Evolutionary conservation across 306 rosid species (phyloP).

Genomic region (Oemleria cerasiformis): DNA sequence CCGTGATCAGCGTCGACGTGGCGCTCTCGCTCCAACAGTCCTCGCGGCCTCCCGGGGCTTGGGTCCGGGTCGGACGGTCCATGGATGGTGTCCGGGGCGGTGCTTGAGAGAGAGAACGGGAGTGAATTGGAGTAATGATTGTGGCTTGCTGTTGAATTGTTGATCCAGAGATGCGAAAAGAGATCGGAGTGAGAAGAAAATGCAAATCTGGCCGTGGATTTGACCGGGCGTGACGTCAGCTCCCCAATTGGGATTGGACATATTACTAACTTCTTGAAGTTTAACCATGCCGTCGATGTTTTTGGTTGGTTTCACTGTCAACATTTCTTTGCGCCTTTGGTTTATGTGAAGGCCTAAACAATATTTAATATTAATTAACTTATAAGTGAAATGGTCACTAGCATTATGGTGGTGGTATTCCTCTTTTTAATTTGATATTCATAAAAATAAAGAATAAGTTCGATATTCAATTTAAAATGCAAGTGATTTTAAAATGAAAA

Average conservation of each 20-base stretch:
- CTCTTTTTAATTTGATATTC: no score
- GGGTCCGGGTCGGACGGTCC: constrained; percentile 27
- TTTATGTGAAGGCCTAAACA: not conserved
- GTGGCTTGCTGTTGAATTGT: no score
- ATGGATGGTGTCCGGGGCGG: constrained; percentile 12
- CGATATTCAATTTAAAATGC: no score
- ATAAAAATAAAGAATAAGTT: no score
- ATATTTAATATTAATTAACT: no score
- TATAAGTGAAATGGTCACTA: no score
- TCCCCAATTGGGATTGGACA: constrained; percentile 24
- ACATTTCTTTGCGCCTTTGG: no score
- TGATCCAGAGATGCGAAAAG: not conserved
- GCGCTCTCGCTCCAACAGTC: constrained; percentile 54
- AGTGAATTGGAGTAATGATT: not conserved
- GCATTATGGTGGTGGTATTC: no score
- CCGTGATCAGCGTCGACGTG: constrained; percentile 36
- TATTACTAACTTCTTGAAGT: constrained; percentile 9
- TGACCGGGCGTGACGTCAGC: constrained; percentile 52
- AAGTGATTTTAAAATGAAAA: no score
- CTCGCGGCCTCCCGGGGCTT: constrained; percentile 35
- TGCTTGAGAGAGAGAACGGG: not conserved
- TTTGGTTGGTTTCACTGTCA: not conserved
- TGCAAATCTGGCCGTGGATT: constrained; percentile 38
- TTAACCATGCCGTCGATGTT: not conserved
- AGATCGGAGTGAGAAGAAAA: not conserved